These are phyloP conservation scores for Candida lessepsii DNA, from an alignment of 805 yeast species.

Conservation along the genomic window DNA sequence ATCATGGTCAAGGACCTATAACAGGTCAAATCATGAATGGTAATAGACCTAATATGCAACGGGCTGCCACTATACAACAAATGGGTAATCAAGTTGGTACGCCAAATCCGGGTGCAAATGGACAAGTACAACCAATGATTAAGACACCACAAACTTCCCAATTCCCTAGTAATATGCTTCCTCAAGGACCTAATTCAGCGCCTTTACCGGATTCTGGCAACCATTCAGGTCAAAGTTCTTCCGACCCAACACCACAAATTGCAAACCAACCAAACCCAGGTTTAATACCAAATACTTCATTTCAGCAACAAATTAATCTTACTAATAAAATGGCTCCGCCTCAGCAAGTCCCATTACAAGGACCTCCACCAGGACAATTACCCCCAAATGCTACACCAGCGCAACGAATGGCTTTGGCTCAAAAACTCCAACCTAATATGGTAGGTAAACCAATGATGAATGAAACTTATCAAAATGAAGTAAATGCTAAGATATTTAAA, in stretches of 20 bases:
- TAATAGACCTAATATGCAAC: slow-evolving; percentile 20
- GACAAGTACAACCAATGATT: slow-evolving; percentile 9
- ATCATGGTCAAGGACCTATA: slow-evolving; percentile 9
- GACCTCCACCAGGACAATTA: slow-evolving; percentile 3
- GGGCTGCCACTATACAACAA: slow-evolving; percentile 24
- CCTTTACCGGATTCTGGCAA: slow-evolving; percentile 19
- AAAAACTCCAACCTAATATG: slow-evolving; percentile 4
- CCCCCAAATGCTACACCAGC: slow-evolving; percentile 5
- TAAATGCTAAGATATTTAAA: slow-evolving; percentile 35
- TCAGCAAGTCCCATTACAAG: slow-evolving; percentile 2
- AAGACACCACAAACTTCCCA: slow-evolving; percentile 7
- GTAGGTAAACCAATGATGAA: slow-evolving; percentile 2
- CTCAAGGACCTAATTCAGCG: slow-evolving; percentile 24
- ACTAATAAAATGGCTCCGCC: slow-evolving; percentile 8
- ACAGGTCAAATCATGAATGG: slow-evolving; percentile 8
- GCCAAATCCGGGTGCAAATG: slow-evolving; percentile 5
- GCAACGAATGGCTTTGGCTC: slow-evolving; percentile 4
- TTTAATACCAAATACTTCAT: background rate
- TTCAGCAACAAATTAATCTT: slow-evolving; percentile 10
- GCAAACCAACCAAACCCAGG: slow-evolving; percentile 23
- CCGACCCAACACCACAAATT: slow-evolving; percentile 32
- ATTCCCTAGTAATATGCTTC: slow-evolving; percentile 6
- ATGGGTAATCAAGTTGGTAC: slow-evolving; percentile 10
- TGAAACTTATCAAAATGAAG: slow-evolving; percentile 23
- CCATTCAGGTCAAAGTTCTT: slow-evolving; percentile 21